Percentiles rank a stretch among this genome's conserved stretches.
These are phyloP conservation scores for Garcia nutans DNA, from an alignment of 345 rosid genomes.

Conservation along the genomic window DNA sequence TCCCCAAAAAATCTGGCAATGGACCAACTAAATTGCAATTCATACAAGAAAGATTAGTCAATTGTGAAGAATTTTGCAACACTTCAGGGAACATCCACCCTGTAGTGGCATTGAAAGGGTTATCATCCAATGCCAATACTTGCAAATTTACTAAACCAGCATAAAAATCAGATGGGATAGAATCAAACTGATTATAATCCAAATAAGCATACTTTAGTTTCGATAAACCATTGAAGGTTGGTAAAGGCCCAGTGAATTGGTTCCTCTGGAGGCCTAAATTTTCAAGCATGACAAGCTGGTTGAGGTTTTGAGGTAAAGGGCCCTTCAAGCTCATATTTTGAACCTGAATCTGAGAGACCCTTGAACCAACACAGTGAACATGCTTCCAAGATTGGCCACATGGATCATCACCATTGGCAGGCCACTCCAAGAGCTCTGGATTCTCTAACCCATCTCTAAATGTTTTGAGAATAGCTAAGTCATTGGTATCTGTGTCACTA, in stretches of 20 bases:
- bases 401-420: constrained; percentile 57
- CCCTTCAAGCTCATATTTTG: constrained; percentile 58
- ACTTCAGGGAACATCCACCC: constrained; percentile 67
- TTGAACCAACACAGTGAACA: constrained; percentile 44
- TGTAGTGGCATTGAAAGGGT: constrained; percentile 47
- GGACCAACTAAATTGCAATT: constrained; percentile 65
- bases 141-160: constrained; percentile 47
- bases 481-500: constrained; percentile 49
- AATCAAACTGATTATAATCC: constrained; percentile 58
- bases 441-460: constrained; percentile 62
- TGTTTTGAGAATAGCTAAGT: constrained; percentile 50
- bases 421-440: constrained; percentile 67
- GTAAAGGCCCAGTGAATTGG: constrained; percentile 55
- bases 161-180: constrained; percentile 62
- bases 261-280: constrained; percentile 64
- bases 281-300: constrained; percentile 51
- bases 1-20: constrained; percentile 65
- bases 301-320: constrained; percentile 55
- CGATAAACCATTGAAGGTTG: constrained; percentile 56
- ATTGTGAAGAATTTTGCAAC: constrained; percentile 49
- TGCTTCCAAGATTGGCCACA: constrained; percentile 66
- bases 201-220: constrained; percentile 45
- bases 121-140: constrained; percentile 59
- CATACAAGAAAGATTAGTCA: constrained; percentile 57
- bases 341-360: constrained; percentile 66